phyloP scores from a whole-genome alignment of 2,329 filamentous ascomycete genomes.

The Metarhizium robertsii region DNA sequence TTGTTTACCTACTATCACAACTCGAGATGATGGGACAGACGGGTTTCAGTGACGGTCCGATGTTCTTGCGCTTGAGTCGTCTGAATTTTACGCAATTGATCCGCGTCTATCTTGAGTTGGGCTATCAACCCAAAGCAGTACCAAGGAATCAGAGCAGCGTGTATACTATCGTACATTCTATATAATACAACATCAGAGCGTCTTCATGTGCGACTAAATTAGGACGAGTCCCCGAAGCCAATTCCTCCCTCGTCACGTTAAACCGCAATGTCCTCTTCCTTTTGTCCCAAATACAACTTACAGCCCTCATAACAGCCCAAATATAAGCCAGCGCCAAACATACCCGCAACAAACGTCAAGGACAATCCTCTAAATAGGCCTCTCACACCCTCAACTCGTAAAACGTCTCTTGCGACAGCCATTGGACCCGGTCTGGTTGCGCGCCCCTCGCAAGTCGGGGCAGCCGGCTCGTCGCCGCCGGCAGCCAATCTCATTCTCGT shows the following conservation, averaged over 20 bases:
- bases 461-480: not conserved
- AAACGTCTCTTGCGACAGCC: not conserved
- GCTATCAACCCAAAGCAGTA: too few relatives aligned
- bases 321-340: constrained; percentile 3
- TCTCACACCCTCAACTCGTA: constrained; percentile 1
- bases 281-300: constrained; percentile 3
- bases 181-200: not conserved
- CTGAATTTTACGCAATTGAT: too few relatives aligned
- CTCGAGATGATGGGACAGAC: too few relatives aligned
- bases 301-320: constrained; percentile 6
- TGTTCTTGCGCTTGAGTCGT: too few relatives aligned
- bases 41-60: too few relatives aligned
- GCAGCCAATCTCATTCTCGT: constrained; percentile 12
- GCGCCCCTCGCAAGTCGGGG: not conserved
- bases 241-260: not conserved
- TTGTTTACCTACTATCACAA: too few relatives aligned
- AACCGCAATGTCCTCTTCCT: not conserved
- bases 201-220: too few relatives aligned
- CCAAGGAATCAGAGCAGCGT: too few relatives aligned
- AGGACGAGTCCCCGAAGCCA: not conserved
- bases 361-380: constrained; percentile 5
- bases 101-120: too few relatives aligned
- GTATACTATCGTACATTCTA: not conserved
- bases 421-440: not conserved
- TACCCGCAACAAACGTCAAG: constrained; percentile 4